Conservation (phyloP, 2,329 filamentous ascomycete genomes). For the Ophiostoma australiae region DNA sequence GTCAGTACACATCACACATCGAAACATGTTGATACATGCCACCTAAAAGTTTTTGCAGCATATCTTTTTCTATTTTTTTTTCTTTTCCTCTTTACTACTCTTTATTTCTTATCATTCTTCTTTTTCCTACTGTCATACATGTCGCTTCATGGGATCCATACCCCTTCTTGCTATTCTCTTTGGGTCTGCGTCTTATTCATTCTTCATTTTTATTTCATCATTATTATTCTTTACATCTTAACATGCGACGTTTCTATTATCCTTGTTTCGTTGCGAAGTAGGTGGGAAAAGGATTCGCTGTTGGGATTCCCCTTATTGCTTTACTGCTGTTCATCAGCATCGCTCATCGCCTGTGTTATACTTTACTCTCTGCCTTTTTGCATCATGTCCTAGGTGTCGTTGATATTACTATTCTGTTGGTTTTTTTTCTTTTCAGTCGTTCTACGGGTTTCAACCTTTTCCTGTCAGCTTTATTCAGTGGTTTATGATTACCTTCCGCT, state of each 20-base stretch:
- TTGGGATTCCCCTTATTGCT: slow-evolving; percentile 14
- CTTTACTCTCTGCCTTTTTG: not conserved
- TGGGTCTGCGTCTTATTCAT: slow-evolving; percentile 6
- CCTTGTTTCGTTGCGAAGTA: not conserved
- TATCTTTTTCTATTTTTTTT: not conserved
- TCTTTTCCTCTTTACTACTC: not conserved
- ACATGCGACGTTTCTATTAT: slow-evolving; percentile 7
- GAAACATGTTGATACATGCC: slow-evolving; percentile 14
- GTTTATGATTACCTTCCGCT: slow-evolving; percentile 9
- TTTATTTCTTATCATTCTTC: not conserved
- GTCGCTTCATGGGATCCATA: slow-evolving; percentile 12
- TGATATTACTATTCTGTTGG: slow-evolving; percentile 1
- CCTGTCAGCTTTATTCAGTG: not conserved
- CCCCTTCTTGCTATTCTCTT: not conserved
- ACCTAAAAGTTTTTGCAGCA: slow-evolving; percentile 17
- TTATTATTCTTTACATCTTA: not conserved
- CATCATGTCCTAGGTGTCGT: slow-evolving; percentile 15
- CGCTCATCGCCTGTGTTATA: slow-evolving; percentile 8
- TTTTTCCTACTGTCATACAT: not conserved
- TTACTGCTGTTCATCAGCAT: not conserved
- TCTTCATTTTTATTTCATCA: slow-evolving; percentile 15
- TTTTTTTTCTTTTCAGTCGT: not conserved
- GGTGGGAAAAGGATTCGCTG: slow-evolving; percentile 17
- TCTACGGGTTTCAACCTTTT: not conserved
- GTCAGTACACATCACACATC: not conserved